Percentiles rank a stretch among this genome's conserved stretches.
Evolutionary conservation across 2,329 filamentous ascomycete species (phyloP).

Genomic region (Botrytis deweyae): DNA sequence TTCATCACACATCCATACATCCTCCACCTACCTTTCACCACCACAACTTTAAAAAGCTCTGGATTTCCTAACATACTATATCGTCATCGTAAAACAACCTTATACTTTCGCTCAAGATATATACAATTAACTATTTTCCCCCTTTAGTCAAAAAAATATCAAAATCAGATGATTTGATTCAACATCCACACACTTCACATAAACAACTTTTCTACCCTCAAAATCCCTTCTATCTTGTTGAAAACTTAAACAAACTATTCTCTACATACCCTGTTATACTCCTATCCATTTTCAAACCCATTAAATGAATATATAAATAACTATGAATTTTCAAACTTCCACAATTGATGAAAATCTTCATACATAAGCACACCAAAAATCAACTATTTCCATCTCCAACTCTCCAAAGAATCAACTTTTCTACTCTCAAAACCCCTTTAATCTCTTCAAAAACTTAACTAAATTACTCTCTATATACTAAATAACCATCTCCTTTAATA

Average conservation of each 20-base stretch:
- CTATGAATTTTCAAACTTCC: rapidly evolving
- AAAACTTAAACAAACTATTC: too few relatives aligned
- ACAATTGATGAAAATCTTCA: background rate
- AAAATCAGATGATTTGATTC: background rate
- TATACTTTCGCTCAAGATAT: rapidly evolving
- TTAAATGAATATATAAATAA: rapidly evolving
- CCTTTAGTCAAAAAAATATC: rapidly evolving
- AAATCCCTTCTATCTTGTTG: rapidly evolving
- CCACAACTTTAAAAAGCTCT: background rate
- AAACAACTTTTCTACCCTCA: background rate
- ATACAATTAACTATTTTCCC: background rate
- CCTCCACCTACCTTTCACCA: background rate
- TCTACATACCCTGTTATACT: too few relatives aligned
- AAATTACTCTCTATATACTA: too few relatives aligned
- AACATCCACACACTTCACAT: background rate
- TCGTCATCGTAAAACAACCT: rapidly evolving
- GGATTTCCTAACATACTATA: rapidly evolving
- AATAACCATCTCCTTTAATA: too few relatives aligned
- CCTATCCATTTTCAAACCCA: rapidly evolving
- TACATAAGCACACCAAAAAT: too few relatives aligned
- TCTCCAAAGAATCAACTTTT: too few relatives aligned
- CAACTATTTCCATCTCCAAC: too few relatives aligned
- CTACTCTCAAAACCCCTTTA: too few relatives aligned
- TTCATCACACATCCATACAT: too few relatives aligned
- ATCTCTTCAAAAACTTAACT: too few relatives aligned